A percentile compares a stretch with the other conserved stretches of the same genome.
Conservation (phyloP, 208 protist genomes). For the Strigomonas galati region DNA sequence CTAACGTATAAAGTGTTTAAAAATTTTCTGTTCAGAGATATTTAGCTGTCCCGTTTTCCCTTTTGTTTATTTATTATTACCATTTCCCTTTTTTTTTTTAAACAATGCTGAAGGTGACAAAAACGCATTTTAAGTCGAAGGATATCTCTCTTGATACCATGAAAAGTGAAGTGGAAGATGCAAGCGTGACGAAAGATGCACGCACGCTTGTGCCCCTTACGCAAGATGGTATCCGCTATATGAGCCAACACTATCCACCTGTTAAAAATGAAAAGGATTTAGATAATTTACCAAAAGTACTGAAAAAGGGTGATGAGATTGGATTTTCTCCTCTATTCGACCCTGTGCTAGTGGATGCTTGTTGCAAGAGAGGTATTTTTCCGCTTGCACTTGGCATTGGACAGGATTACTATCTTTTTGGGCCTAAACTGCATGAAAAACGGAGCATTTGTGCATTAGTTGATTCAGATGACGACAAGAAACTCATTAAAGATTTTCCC, state of each 20-base stretch:
- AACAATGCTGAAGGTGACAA: constrained; percentile 6
- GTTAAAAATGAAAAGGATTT: constrained; percentile 33
- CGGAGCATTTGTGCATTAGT: constrained; percentile 37
- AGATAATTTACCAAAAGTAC: constrained; percentile 25
- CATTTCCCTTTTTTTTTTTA: not conserved
- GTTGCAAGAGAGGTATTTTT: constrained; percentile 74
- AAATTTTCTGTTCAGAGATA: too few species aligned
- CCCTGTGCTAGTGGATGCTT: constrained; percentile 59
- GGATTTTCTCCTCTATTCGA: constrained; percentile 70
- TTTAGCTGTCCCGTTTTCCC: too few species aligned
- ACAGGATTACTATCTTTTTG: constrained; percentile 40
- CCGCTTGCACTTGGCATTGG: constrained; percentile 40
- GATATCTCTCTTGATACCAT: not conserved
- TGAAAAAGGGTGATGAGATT: constrained; percentile 37
- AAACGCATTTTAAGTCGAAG: constrained; percentile 1
- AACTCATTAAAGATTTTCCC: constrained; percentile 37
- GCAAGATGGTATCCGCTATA: not conserved
- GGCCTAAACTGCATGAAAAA: constrained; percentile 65
- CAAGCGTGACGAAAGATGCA: not conserved
- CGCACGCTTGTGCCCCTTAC: not conserved
- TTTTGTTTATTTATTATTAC: not conserved
- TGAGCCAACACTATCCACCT: not conserved
- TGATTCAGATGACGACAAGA: constrained; percentile 15
- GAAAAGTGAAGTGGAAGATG: not conserved
- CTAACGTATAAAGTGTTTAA: too few species aligned